Base-by-base conservation (phyloP, 345 rosid species). In the Psidium friedrichsthalianum region DNA sequence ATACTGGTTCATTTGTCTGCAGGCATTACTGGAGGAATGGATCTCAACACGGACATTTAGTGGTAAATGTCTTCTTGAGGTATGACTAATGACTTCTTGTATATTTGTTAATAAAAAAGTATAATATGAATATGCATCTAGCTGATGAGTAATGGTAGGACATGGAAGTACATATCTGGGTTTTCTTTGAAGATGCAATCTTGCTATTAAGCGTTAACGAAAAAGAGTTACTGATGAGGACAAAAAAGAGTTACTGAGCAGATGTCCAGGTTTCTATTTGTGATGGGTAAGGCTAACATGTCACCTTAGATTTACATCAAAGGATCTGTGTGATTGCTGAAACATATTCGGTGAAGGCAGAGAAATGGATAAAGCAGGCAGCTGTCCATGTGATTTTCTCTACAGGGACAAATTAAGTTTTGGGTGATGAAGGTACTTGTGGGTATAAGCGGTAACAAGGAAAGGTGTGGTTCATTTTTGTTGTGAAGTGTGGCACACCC, bases 1-100 rank as follows among this genome's bases (percentile, higher is more conserved):
- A 57, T 56, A 44, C 53, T 36, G 59, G 82, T 58, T 82, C 27
- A 44, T 21, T 85, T 56, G 83, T 83, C 82, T 88, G 88, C 90
- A 98, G 99, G 97, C 99, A 83, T 92, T 96, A 89, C 90, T 98
- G 58, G 99, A 98, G 90, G 99, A 98, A 89, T 94, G 98, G 98
- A 91, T 94, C 89, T 89, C 94, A 76, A 89, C 95, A 22, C 94
- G 92, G 82, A 89, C 94, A 85, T 91, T 88, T 56, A 86, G 94
- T 83, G 94, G 93, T 84, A 93, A 94, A 85, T 89, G 88, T 90
- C 91, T 91, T 85, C 90, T 93, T 16, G 91, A 91, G 97, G 99
- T 96, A 90, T 40, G 69, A 52, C 22, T 51, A 57, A 47, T 82
- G 16, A 61, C 54, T 78, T 24, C 56, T 58, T 49, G 40, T 82